Percentiles rank a stretch among this genome's conserved stretches.
These are phyloP conservation scores for Scalesia atractyloides DNA, from an alignment of 129 eudicot species.

Conservation along the genomic window DNA sequence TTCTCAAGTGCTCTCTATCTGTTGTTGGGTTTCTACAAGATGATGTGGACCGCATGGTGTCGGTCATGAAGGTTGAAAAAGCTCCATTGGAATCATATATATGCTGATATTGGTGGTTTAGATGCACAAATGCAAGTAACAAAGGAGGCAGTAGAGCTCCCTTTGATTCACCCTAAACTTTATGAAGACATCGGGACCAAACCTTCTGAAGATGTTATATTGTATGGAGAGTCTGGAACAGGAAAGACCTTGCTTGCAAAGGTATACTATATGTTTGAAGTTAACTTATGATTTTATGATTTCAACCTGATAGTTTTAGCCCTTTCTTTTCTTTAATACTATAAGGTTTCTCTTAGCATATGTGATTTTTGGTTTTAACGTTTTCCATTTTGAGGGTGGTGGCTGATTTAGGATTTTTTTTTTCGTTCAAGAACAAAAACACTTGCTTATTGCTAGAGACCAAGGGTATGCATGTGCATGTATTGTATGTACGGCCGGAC, in stretches of 20 bases:
- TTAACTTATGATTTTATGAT: not conserved
- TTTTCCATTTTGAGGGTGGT: not conserved
- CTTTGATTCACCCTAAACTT: slow-evolving; percentile 90
- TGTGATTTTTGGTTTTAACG: not conserved
- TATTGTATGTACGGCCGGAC: no score
- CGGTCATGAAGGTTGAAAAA: slow-evolving; percentile 98
- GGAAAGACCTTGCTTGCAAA: slow-evolving; percentile 97
- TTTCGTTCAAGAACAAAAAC: not conserved
- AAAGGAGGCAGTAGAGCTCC: slow-evolving; percentile 98
- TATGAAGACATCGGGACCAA: slow-evolving; percentile 97
- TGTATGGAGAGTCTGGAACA: slow-evolving; percentile 98
- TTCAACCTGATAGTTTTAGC: not conserved
- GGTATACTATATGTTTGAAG: slow-evolving; percentile 41
- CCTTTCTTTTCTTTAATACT: not conserved
- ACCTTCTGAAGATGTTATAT: slow-evolving; percentile 96
- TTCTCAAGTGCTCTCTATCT: slow-evolving; percentile 86
- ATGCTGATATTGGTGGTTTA: slow-evolving; percentile 96
- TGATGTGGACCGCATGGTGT: slow-evolving; percentile 97
- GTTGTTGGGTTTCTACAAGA: slow-evolving; percentile 97
- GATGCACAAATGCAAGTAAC: slow-evolving; percentile 98
- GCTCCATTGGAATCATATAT: slow-evolving; percentile 94
- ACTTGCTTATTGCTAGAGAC: not conserved
- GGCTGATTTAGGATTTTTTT: not conserved
- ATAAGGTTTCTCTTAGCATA: not conserved
- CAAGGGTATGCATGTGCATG: not conserved